Base-by-base conservation (phyloP, 2,329 filamentous ascomycete genomes). In the Fusarium clavum region DNA sequence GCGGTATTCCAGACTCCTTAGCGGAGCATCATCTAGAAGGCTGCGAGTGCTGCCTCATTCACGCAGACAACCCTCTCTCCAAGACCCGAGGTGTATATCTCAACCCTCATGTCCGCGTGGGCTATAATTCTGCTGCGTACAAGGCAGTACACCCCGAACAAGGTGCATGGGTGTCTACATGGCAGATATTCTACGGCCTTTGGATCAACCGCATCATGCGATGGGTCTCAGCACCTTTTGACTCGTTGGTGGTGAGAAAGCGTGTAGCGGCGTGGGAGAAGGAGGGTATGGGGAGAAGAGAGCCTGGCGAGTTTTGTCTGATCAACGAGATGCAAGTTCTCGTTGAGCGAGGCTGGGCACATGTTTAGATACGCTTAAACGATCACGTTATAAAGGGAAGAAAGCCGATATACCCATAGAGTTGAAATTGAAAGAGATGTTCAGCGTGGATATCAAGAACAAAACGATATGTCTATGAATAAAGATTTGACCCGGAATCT, bases 1-100 rank as follows among this genome's bases (percentile, higher is more conserved):
- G 91, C 12, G 90, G 85, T 7, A 83, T 92, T 24, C 76, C 87
- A 0, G 90, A 92, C 74, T 85, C 84, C 6, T 85, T 95, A 2
- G 88, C 88, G 4, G 74, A 78, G 10, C 74, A 82, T 27, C 91
- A 93, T 74, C 82, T 94, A 27, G 92, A 94, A 78, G 92, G 85
- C n/a, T 92, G 89, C 16, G 92, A 94, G 79, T 94, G 92, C 81
- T 94, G 92, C 78, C 86, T 94, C 55, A 89, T 93, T 57, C 91
- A 93, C 75, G 87, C 88, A 4, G 91, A 93, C 74, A 93, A 93
- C 72, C 87, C 87, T 3, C 79, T 89, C 7, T 84, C 84, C 8
- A 75, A 75, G 59, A 77, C 78, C 8, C 70, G 79, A 57, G 89
- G 91, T 52, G 87, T 93, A 8, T 93, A 84, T 77, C 75, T 93